Conservation (phyloP, 805 yeast genomes). For the Candida boleticola region DNA sequence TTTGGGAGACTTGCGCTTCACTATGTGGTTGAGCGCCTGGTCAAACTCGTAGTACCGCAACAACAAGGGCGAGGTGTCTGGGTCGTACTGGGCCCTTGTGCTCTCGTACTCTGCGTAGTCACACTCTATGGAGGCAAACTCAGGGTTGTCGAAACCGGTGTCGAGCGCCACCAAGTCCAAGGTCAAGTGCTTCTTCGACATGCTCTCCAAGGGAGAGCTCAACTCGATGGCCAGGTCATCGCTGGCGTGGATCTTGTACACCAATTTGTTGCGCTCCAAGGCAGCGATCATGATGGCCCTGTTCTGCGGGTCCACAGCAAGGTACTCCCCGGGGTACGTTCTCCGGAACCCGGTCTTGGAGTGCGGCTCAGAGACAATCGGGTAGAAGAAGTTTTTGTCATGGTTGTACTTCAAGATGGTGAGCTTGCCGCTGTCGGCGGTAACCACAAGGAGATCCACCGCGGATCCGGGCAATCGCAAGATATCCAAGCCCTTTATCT, state of each 20-base stretch:
- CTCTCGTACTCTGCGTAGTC: slow-evolving; percentile 42
- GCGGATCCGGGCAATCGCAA: slow-evolving; percentile 53
- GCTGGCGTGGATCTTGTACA: slow-evolving; percentile 40
- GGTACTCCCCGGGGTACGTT: slow-evolving; percentile 69
- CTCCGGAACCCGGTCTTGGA: slow-evolving; percentile 75
- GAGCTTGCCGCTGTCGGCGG: slow-evolving; percentile 80
- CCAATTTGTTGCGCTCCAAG: slow-evolving; percentile 69
- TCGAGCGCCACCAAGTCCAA: slow-evolving; percentile 60
- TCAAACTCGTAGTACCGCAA: slow-evolving; percentile 76
- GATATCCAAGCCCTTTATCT: slow-evolving; percentile 51
- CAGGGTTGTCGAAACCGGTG: slow-evolving; percentile 78
- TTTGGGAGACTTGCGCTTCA: slow-evolving; percentile 35
- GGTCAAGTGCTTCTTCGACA: slow-evolving; percentile 49
- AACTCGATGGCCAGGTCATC: slow-evolving; percentile 45
- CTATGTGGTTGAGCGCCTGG: slow-evolving; percentile 77
- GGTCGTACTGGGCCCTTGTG: slow-evolving; percentile 11
- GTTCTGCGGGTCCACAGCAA: slow-evolving; percentile 68
- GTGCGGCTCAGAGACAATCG: slow-evolving; percentile 61
- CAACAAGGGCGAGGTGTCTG: slow-evolving; percentile 15
- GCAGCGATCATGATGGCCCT: slow-evolving; percentile 72
- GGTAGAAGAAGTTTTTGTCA: slow-evolving; percentile 38
- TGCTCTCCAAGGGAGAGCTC: slow-evolving; percentile 75
- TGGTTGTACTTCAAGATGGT: slow-evolving; percentile 48
- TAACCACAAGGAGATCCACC: slow-evolving; percentile 58
- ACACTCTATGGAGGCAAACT: slow-evolving; percentile 77